These are phyloP conservation scores for Candida cerambycidarum DNA, from an alignment of 805 yeast genomes.

Conservation along the genomic window DNA sequence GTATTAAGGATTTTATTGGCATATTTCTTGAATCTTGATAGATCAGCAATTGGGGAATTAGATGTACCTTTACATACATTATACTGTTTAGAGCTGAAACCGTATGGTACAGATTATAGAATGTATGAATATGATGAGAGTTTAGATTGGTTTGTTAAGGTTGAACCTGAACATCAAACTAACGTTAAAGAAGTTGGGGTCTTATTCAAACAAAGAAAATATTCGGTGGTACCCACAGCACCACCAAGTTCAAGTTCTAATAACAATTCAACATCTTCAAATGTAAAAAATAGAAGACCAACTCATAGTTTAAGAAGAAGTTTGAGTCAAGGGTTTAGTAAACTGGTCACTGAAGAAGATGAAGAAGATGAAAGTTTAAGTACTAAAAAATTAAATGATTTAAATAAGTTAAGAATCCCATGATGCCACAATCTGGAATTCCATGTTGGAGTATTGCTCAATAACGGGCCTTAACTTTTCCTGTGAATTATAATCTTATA, in stretches of 20 bases:
- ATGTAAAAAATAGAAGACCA: background rate
- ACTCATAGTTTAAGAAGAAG: conserved; percentile 13
- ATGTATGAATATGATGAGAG: conserved; percentile 83
- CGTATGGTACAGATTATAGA: conserved; percentile 94
- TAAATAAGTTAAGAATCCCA: conserved; percentile 30
- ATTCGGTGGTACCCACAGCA: conserved; percentile 75
- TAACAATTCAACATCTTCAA: background rate
- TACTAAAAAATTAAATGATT: conserved; percentile 27
- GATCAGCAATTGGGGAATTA: conserved; percentile 79
- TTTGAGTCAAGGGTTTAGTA: conserved; percentile 16
- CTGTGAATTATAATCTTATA: too few species aligned
- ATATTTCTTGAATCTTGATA: conserved; percentile 79
- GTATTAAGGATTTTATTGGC: conserved; percentile 86
- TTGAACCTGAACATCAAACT: conserved; percentile 54
- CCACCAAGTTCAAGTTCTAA: conserved; percentile 41
- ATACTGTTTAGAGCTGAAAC: conserved; percentile 86
- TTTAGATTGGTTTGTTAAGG: conserved; percentile 73
- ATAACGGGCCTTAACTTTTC: too few species aligned
- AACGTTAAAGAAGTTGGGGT: conserved; percentile 71
- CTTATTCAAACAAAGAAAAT: conserved; percentile 66
- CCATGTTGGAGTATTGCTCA: background rate
- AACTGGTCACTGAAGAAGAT: conserved; percentile 2
- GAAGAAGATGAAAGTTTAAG: conserved; percentile 17
- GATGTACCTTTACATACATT: conserved; percentile 93
- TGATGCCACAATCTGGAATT: conserved; percentile 1